Conservation (phyloP, 495 filamentous ascomycete genomes). For the Penicillium goetzii region DNA sequence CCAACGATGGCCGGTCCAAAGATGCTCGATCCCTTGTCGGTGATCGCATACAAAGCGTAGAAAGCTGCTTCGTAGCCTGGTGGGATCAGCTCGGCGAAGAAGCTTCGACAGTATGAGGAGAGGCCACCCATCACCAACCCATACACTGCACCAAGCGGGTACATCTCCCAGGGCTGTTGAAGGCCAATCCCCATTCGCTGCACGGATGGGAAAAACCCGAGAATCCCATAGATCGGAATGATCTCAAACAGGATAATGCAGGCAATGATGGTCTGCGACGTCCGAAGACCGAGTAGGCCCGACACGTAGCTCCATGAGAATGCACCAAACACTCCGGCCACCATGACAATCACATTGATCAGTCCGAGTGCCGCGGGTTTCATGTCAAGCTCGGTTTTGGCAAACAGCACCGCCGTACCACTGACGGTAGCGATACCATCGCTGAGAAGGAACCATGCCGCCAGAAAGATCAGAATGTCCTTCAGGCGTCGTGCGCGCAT, state of each 20-base stretch:
- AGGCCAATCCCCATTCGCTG: constrained; percentile 77
- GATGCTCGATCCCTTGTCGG: constrained; percentile 92
- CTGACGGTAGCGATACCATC: constrained; percentile 95
- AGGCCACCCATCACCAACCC: constrained; percentile 92
- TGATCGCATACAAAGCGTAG: constrained; percentile 95
- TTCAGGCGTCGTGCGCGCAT: constrained; percentile 77
- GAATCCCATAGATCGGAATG: constrained; percentile 87
- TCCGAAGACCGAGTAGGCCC: constrained; percentile 61
- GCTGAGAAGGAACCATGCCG: constrained; percentile 91
- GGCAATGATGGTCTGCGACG: constrained; percentile 85
- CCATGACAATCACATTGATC: constrained; percentile 88
- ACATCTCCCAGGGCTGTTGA: constrained; percentile 97
- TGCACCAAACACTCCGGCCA: constrained; percentile 81
- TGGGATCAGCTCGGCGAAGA: constrained; percentile 91
- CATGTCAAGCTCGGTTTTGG: constrained; percentile 93
- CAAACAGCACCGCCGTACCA: constrained; percentile 93
- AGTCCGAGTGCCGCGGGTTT: constrained; percentile 82
- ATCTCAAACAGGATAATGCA: constrained; percentile 89
- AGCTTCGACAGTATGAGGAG: constrained; percentile 89
- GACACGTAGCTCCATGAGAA: constrained; percentile 87
- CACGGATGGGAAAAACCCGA: constrained; percentile 87
- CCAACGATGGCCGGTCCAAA: constrained; percentile 96
- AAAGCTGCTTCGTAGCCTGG: constrained; percentile 95
- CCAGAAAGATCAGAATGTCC: constrained; percentile 86
- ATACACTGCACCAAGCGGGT: constrained; percentile 85